Percentiles rank a stretch among this genome's conserved stretches.
Conservation (phyloP, 495 filamentous ascomycete genomes). For the Darksidea phi region DNA sequence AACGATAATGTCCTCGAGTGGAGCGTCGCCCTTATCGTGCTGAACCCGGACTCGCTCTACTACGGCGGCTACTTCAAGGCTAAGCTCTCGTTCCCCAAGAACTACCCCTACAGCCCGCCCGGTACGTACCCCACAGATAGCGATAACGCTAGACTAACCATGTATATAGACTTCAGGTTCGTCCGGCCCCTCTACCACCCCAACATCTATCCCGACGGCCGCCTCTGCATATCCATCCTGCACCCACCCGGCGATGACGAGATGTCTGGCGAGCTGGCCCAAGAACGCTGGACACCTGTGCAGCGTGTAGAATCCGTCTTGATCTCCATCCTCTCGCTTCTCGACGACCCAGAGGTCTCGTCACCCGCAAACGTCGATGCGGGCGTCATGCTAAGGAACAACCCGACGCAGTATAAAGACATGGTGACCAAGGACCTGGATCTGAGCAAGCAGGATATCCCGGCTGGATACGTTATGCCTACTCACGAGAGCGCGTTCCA, state of each 20-base stretch:
- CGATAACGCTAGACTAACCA: neutral
- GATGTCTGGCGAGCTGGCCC: slow-evolving; percentile 83
- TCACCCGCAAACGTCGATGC: slow-evolving; percentile 96
- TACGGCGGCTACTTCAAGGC: slow-evolving; percentile 92
- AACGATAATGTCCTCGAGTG: slow-evolving; percentile 78
- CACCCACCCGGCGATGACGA: slow-evolving; percentile 88
- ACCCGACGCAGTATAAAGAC: slow-evolving; percentile 64
- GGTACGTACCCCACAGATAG: slow-evolving; percentile 40
- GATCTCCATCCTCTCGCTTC: slow-evolving; percentile 85
- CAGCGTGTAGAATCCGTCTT: slow-evolving; percentile 93
- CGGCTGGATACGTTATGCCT: slow-evolving; percentile 79
- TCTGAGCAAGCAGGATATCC: slow-evolving; percentile 72
- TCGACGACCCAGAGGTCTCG: slow-evolving; percentile 89
- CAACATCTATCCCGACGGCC: slow-evolving; percentile 88
- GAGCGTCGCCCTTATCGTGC: slow-evolving; percentile 83
- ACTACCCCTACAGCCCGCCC: slow-evolving; percentile 91
- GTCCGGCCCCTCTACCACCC: slow-evolving; percentile 80
- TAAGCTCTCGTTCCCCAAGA: slow-evolving; percentile 78
- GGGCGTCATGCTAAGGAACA: slow-evolving; percentile 75
- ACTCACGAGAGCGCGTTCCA: slow-evolving; percentile 60
- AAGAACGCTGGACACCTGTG: slow-evolving; percentile 88
- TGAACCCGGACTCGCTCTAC: slow-evolving; percentile 88
- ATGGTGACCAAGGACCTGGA: slow-evolving; percentile 70
- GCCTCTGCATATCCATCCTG: slow-evolving; percentile 93
- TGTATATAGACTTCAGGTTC: slow-evolving; percentile 71